Evolutionary conservation across 169 alveolate species (phyloP).

Genomic region (Babesia gibsoni): DNA sequence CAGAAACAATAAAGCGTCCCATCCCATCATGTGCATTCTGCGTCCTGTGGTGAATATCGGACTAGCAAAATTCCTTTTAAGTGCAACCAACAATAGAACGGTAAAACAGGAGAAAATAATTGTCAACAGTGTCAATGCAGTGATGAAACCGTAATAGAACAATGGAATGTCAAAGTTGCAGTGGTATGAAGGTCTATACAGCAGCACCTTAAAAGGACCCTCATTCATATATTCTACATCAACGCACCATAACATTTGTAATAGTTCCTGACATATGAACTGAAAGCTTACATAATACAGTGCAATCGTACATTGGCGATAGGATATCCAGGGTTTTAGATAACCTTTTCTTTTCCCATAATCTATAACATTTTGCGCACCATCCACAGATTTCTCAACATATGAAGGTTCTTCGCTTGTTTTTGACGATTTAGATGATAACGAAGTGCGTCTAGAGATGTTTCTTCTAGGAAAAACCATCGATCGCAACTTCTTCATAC

Average conservation of each 20-base stretch:
- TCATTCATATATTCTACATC: constrained; percentile 64
- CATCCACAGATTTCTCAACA: too few species aligned
- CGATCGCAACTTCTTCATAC: too few species aligned
- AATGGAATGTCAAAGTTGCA: constrained; percentile 50
- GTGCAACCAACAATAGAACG: background rate
- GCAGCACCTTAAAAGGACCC: constrained; percentile 48
- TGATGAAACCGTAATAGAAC: constrained; percentile 40
- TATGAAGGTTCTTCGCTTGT: too few species aligned
- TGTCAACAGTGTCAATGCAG: constrained; percentile 23
- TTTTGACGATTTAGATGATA: too few species aligned
- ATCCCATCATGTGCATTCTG: constrained; percentile 22
- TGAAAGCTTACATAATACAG: constrained; percentile 64
- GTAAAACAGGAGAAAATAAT: constrained; percentile 9
- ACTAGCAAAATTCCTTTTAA: background rate
- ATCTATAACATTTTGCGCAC: too few species aligned
- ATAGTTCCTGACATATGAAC: constrained; percentile 62
- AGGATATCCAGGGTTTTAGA: background rate
- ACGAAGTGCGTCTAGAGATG: too few species aligned
- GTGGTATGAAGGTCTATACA: constrained; percentile 68
- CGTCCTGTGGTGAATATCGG: constrained; percentile 45
- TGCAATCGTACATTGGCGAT: background rate
- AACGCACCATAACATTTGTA: constrained; percentile 75
- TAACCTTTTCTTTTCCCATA: too few species aligned
- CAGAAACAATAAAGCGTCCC: constrained; percentile 43
- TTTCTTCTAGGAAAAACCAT: too few species aligned